Conservation (phyloP, 768 basidiomycete genomes). For the Suillus occidentalis region DNA sequence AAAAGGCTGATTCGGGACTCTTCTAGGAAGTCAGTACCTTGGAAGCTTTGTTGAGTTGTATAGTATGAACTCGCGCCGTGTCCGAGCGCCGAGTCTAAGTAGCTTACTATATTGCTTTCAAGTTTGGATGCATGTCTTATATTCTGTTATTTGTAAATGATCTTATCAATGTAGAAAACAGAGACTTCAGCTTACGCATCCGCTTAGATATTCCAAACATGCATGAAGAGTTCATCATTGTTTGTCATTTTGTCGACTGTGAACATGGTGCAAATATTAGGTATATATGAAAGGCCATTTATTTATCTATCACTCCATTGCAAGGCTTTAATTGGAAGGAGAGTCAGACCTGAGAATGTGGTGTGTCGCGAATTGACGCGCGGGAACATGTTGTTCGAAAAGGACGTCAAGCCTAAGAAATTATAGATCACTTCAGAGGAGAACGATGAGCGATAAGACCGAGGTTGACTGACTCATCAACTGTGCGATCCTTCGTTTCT, state of each 20-base stretch:
- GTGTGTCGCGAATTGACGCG: slow-evolving; percentile 25
- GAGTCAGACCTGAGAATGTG: slow-evolving; percentile 15
- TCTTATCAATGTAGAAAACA: too few relatives aligned
- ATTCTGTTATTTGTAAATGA: too few relatives aligned
- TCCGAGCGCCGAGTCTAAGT: too few relatives aligned
- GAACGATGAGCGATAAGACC: background rate
- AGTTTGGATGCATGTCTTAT: too few relatives aligned
- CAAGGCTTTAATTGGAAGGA: background rate
- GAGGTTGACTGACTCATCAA: slow-evolving; percentile 26
- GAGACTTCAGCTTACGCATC: too few relatives aligned
- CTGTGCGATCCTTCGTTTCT: slow-evolving; percentile 27
- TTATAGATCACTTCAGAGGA: background rate
- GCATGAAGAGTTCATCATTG: background rate
- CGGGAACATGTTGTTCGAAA: slow-evolving; percentile 30
- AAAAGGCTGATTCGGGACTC: too few relatives aligned
- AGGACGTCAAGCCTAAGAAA: slow-evolving; percentile 28
- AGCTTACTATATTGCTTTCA: too few relatives aligned
- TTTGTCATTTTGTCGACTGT: background rate
- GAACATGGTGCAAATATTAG: background rate
- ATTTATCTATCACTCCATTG: background rate
- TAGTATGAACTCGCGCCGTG: too few relatives aligned
- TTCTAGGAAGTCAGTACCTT: too few relatives aligned
- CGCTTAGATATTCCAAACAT: background rate
- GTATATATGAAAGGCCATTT: background rate
- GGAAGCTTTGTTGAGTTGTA: too few relatives aligned